Conservation (phyloP, 2,329 filamentous ascomycete genomes). For the Monilinia laxa region DNA sequence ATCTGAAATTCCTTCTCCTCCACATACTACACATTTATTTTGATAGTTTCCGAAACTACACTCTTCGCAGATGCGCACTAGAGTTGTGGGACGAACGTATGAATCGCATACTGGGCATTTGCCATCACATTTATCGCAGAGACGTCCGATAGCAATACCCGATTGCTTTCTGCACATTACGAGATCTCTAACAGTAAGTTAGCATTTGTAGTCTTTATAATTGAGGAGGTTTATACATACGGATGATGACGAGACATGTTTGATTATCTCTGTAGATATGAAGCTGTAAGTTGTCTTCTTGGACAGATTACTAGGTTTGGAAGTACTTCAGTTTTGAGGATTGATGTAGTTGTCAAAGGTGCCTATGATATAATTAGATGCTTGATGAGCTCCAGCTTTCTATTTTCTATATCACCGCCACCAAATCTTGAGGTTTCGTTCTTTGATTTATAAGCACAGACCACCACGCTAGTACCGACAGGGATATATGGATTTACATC, state of each 20-base stretch:
- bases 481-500: background rate
- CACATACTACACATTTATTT: conserved; percentile 99
- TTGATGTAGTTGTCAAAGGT: background rate
- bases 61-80: conserved; percentile 98
- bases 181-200: conserved; percentile 64
- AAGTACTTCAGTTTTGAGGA: background rate
- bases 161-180: conserved; percentile 99
- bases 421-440: conserved; percentile 23
- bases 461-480: conserved; percentile 24
- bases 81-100: conserved; percentile 95
- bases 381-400: conserved; percentile 1
- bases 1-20: conserved; percentile 95
- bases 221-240: conserved; percentile 50
- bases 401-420: conserved; percentile 20
- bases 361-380: background rate
- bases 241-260: conserved; percentile 56
- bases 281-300: conserved; percentile 2
- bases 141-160: conserved; percentile 94
- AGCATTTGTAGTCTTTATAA: conserved; percentile 19
- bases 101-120: conserved; percentile 99
- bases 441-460: conserved; percentile 30
- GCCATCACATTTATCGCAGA: conserved; percentile 99
- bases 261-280: conserved; percentile 9
- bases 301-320: background rate
- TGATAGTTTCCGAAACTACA: conserved; percentile 99